Evolutionary conservation across 345 rosid genomes (phyloP).

Genomic region (Garcia nutans): DNA sequence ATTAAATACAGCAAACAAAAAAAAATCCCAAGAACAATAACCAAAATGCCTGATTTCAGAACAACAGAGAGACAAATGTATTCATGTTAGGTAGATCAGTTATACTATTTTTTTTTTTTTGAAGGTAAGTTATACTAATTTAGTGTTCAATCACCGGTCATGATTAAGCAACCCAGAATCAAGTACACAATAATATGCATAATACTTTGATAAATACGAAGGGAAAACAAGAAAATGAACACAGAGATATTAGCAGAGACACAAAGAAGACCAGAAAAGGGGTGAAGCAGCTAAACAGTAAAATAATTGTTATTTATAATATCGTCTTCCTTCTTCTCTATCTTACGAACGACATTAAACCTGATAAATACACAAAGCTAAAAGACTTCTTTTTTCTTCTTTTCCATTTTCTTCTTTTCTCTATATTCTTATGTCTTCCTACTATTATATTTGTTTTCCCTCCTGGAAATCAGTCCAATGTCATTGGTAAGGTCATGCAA

Average conservation of each 20-base stretch:
- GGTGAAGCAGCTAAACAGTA: background rate
- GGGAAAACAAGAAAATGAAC: too few species aligned
- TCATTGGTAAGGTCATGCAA: constrained; percentile 33
- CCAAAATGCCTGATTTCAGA: too few species aligned
- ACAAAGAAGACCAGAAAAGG: background rate
- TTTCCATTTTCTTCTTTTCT: background rate
- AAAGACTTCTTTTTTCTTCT: background rate
- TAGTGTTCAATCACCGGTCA: background rate
- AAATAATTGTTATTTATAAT: background rate
- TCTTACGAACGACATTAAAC: background rate
- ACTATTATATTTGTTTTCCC: background rate
- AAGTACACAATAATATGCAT: background rate
- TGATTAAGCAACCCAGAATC: background rate
- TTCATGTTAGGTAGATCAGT: background rate
- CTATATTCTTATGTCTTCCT: background rate
- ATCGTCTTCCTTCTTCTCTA: background rate
- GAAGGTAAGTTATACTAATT: too few species aligned
- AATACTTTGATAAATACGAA: too few species aligned
- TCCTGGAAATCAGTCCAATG: constrained; percentile 21
- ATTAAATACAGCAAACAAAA: too few species aligned
- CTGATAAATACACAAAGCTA: background rate
- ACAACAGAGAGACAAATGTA: too few species aligned
- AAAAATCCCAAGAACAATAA: too few species aligned
- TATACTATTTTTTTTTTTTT: too few species aligned
- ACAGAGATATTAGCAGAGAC: background rate